Evolutionary conservation across 495 filamentous ascomycete genomes (phyloP), one percentile per base, ranked within the genome.

Genomic region (Baudoinia panamericana): DNA sequence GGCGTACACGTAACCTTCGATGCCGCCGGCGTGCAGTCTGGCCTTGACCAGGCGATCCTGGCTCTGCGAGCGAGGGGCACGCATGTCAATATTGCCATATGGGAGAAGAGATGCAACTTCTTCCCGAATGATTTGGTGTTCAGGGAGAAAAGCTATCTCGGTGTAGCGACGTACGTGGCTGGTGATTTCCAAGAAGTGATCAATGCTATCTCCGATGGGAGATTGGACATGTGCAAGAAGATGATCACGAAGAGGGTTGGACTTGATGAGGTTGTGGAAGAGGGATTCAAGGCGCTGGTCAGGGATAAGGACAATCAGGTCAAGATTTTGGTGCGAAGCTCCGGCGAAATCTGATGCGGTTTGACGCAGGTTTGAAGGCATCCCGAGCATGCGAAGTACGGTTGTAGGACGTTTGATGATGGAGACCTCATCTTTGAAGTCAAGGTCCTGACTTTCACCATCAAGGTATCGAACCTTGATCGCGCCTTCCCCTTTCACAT

Each of bases 81-180:
- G 0, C 61, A 76, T 20, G 66, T 78, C 9, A 78, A 78, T 43
- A 67, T 78, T 33, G 71, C 75, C 1, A 64, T 78, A 19, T 78
- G 74, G 74, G 73, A 75, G 51, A 68, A 68, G 47, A 35, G 51
- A 2, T 63, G 65, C 12, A 56, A 56, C 6, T 56, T 78, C 17
- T 45, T 54, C 4, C 65, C 68, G 1, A 76, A 74, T 9, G 63
- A 72, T 32, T 45, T 75, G 5, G 48, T 73, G 6, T 71, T 79
- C 30, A 65, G 65, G 44, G 73, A 79, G 40, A 60, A 70, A 25
- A 70, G 68, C 22, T 66, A 63, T 30, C 65, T 73, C 64, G 66
- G 63, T 11, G 69, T 72, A 15, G 65, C 70, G 9, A 63, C 71
- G 11, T 77, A 75, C 55, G 63, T 65, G 35, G 60, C 68, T 39